Conservation (phyloP, 1,284 basidiomycete species). For the Ustilago loliicola region DNA sequence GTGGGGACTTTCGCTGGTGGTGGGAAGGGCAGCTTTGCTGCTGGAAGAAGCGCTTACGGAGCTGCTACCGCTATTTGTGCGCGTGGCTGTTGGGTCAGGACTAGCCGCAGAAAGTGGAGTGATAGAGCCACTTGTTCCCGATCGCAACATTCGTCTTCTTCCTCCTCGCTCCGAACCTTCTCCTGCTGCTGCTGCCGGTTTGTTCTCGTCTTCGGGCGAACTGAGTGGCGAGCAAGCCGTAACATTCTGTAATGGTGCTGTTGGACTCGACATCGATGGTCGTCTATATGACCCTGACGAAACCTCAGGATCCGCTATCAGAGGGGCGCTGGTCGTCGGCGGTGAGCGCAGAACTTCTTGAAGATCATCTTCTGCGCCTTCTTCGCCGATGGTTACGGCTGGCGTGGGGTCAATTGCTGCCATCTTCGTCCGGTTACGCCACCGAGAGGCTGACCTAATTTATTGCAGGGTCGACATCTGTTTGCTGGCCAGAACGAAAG, state of each 20-base stretch:
- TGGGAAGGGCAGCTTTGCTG: neutral
- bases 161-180: slow-evolving; percentile 15
- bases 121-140: slow-evolving; percentile 45
- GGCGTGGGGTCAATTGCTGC: neutral
- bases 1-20: neutral
- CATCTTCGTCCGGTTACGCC: neutral
- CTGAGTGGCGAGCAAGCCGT: slow-evolving; percentile 37
- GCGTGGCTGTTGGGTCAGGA: slow-evolving; percentile 4
- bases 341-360: slow-evolving; percentile 29
- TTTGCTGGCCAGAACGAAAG: neutral
- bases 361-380: slow-evolving; percentile 7
- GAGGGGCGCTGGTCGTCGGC: neutral
- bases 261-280: slow-evolving; percentile 15
- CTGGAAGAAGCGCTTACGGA: slow-evolving; percentile 5
- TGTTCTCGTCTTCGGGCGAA: slow-evolving; percentile 27
- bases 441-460: neutral
- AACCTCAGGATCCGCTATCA: slow-evolving; percentile 33
- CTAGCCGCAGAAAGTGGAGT: slow-evolving; percentile 15
- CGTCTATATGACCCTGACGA: slow-evolving; percentile 34
- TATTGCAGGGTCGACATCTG: neutral
- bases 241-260: slow-evolving; percentile 26
- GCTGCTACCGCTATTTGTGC: slow-evolving; percentile 13
- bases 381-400: neutral
- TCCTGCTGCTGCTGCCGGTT: neutral
- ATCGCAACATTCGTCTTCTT: slow-evolving; percentile 30